Base-by-base conservation (phyloP, 192 early-diverging fungal species). In the Gaertneriomyces sp. region DNA sequence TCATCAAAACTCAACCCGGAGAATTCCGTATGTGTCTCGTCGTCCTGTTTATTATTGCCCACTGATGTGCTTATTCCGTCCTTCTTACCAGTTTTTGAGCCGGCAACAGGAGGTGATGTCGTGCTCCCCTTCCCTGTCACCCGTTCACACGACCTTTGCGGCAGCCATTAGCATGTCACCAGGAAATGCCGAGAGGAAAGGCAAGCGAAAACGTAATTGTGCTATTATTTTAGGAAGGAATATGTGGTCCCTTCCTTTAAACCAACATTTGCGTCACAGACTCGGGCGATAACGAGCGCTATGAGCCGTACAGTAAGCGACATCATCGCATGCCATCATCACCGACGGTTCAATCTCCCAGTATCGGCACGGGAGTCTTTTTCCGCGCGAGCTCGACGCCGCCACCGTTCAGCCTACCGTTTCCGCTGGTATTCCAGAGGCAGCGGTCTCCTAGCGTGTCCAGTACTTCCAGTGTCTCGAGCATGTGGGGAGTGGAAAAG, bases 1-100 rank as follows among this genome's bases (percentile, higher is more conserved):
- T 66, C 70, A 5, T 70, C 68, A 12, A 67, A 69, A 58, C 64
- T 78, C 14, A 78, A 78, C 70, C 76, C 76, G 3, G 76, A 78
- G 58, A 77, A 77, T 53, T 56, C 53, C 52, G 54, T 56, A 55
- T 12, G 61, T 16, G 4, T 43, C 16, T 14, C 11, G 38, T 50
- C 17, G 43, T 3, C 17, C 17, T 60, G 54, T 5, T n/a, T 2
- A 16, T 33, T 61, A 11, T 1, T 63, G 0, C 10, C 64, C 16
- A n/a, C 38, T 10, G 33, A 5, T 20, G 11, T n/a, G n/a, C 49
- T 47, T 45, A 33, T 33, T 33, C 25, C 25, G 25, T 33, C 1
- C 8, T 61, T 14, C 44, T 42, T 6, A 8, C 33, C 40, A 65
- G 63, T 57, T 58, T 57, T 8, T 44, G 5, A 39, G 56, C 7